Evolutionary conservation across 192 early-diverging fungal genomes (phyloP).

Genomic region (Phycomyces nitens): DNA sequence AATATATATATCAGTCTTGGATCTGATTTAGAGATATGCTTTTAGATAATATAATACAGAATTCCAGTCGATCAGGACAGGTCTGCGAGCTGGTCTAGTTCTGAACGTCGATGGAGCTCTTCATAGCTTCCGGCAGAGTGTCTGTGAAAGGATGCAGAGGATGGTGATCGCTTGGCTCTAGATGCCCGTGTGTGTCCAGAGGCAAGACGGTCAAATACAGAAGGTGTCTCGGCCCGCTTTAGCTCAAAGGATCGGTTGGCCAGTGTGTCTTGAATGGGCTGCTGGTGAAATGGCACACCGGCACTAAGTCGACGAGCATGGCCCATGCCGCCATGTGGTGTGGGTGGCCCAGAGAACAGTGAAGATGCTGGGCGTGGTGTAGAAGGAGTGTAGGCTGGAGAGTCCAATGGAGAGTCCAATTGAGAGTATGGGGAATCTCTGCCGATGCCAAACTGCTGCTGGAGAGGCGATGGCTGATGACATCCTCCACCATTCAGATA

Average conservation of each 20-base stretch:
- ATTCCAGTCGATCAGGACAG: neutral
- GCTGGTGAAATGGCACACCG: neutral
- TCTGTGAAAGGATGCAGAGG: neutral
- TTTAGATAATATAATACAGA: neutral
- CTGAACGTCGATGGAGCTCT: neutral
- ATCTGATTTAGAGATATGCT: no score
- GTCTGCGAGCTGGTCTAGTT: neutral
- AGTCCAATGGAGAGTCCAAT: no score
- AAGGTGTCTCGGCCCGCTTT: slow-evolving; percentile 2
- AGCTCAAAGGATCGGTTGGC: slow-evolving; percentile 6
- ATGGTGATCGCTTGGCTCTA: slow-evolving; percentile 8
- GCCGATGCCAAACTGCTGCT: slow-evolving; percentile 6
- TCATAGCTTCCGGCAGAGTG: neutral
- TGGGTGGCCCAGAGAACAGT: neutral
- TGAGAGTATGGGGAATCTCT: neutral
- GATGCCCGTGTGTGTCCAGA: slow-evolving; percentile 24
- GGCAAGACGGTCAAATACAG: slow-evolving; percentile 25
- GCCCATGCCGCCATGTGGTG: neutral
- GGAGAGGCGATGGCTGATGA: slow-evolving; percentile 7
- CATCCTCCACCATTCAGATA: neutral
- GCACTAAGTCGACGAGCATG: neutral
- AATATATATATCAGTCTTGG: no score
- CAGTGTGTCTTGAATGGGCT: neutral
- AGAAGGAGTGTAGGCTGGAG: neutral
- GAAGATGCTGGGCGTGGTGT: neutral